Conservation (phyloP, 371 early-diverging fungal genomes). For the Rhizomucor pusillus region DNA sequence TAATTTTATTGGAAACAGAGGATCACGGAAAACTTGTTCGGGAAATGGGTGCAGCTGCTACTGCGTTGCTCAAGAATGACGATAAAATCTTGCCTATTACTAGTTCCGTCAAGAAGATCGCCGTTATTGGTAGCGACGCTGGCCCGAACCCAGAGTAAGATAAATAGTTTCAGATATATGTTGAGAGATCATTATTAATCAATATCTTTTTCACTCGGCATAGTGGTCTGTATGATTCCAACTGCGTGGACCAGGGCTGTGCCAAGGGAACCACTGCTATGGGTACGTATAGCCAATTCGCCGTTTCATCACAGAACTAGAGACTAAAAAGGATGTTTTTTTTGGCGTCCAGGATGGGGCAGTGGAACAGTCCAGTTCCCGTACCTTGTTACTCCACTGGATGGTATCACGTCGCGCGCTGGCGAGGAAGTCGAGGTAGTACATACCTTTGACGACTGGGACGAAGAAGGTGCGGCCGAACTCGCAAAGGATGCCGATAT, state of each 20-base stretch:
- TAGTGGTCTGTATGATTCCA: neutral
- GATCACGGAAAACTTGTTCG: constrained; percentile 38
- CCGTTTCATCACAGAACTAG: constrained; percentile 5
- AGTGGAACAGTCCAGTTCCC: constrained; percentile 58
- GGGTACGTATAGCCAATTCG: constrained; percentile 38
- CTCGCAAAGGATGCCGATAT: constrained; percentile 47
- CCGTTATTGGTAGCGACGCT: constrained; percentile 55
- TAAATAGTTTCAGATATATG: too few relatives aligned
- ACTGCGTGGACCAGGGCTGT: constrained; percentile 25
- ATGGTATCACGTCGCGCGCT: constrained; percentile 42
- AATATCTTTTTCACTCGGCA: neutral
- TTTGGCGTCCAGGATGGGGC: constrained; percentile 52
- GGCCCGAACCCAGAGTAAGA: constrained; percentile 19
- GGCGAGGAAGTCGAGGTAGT: constrained; percentile 24
- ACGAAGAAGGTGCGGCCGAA: constrained; percentile 27
- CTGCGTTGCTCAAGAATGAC: constrained; percentile 47
- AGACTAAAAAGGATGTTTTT: constrained; percentile 42
- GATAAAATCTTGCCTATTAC: constrained; percentile 37
- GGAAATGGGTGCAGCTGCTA: constrained; percentile 48
- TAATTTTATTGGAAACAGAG: too few relatives aligned
- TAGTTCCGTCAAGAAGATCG: constrained; percentile 22
- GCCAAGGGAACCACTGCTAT: constrained; percentile 49
- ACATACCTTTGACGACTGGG: constrained; percentile 15
- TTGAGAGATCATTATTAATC: neutral
- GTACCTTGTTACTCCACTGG: constrained; percentile 43